phyloP scores from a whole-genome alignment of 768 basidiomycete genomes.

The Boletus vinaceobasis region DNA sequence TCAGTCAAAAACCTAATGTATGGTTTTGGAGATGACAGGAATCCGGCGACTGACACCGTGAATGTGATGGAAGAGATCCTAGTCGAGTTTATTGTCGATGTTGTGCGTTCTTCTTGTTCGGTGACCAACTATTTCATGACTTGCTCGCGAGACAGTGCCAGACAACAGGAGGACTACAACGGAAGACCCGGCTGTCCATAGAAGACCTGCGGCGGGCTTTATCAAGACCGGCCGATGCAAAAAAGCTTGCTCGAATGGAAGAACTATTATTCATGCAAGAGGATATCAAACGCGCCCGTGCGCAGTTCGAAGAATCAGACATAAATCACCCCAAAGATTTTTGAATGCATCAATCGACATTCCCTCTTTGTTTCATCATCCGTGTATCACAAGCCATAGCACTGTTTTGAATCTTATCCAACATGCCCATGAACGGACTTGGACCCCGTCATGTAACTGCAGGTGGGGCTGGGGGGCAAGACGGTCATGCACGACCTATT shows the following conservation, averaged over 20 bases:
- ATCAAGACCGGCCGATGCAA: conserved; percentile 82
- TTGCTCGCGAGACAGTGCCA: conserved; percentile 52
- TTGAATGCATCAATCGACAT: conserved; percentile 20
- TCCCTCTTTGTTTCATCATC: not conserved
- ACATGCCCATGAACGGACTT: not conserved
- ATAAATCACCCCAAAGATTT: conserved; percentile 46
- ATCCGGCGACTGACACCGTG: conserved; percentile 83
- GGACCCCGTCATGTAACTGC: not conserved
- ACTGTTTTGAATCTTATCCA: conserved; percentile 4
- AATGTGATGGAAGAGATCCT: conserved; percentile 93
- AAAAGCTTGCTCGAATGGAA: conserved; percentile 90
- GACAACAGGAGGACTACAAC: conserved; percentile 64
- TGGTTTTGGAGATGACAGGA: conserved; percentile 89
- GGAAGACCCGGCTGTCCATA: conserved; percentile 73
- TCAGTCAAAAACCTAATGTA: conserved; percentile 86
- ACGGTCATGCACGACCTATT: not conserved
- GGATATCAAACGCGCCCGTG: conserved; percentile 85
- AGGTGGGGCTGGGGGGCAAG: not conserved
- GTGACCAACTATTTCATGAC: not conserved
- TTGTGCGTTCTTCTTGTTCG: conserved; percentile 52
- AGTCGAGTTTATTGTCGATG: conserved; percentile 85
- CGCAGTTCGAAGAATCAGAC: conserved; percentile 65
- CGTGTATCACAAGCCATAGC: not conserved
- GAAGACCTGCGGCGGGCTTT: conserved; percentile 82
- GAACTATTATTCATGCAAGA: conserved; percentile 92